Evolutionary conservation across 2,329 filamentous ascomycete species (phyloP), one percentile per base, ranked within the genome.

Genomic region (Cladosporium sp.): DNA sequence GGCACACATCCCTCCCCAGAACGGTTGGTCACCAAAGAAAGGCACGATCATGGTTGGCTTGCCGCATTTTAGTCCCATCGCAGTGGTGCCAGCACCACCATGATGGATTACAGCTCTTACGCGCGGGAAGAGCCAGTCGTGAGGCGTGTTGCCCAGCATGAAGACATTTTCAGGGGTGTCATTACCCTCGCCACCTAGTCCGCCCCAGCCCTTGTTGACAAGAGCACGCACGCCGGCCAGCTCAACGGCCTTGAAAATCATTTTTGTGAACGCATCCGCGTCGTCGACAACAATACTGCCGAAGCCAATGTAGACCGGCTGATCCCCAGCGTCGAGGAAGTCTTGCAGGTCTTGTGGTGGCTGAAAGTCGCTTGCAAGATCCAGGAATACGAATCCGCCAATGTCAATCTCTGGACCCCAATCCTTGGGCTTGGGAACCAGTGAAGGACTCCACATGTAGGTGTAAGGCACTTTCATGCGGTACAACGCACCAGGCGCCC

Each of bases 401-500:
- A 94, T 86, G 64, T 87, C 86, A 56, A 94, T 89, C 65, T 92
- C 83, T 4, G 82, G 78, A 0, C 84, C 85, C 91, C 91, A 95
- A 75, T 95, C 91, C 40, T 84, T 84, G 0, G 91, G 91, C 72
- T 92, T 93, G 0, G 89, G 86, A 18, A 93, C 91, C 56, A 95
- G 79, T 0, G 90, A 86, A 0, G 91, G 90, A 0, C 91, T 93
- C 93, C 93, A 97, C 78, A 93, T 94, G 74, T 97, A 98, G 0
- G 93, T 96, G 72, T 91, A 92, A 0, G 93, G 92, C 18, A 97
- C 85, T 58, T 86, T 86, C 35, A 97, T 80, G 37, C 91, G 87
- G 53, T 86, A 88, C 16, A 96, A 81, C 74, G 96, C 85, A 3
- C 90, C 91, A 8, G 93, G 92, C 1, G 91, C 93, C 85, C 90